phyloP scores from a whole-genome alignment of 2,329 filamentous ascomycete species.

The Botrytis deweyae region DNA sequence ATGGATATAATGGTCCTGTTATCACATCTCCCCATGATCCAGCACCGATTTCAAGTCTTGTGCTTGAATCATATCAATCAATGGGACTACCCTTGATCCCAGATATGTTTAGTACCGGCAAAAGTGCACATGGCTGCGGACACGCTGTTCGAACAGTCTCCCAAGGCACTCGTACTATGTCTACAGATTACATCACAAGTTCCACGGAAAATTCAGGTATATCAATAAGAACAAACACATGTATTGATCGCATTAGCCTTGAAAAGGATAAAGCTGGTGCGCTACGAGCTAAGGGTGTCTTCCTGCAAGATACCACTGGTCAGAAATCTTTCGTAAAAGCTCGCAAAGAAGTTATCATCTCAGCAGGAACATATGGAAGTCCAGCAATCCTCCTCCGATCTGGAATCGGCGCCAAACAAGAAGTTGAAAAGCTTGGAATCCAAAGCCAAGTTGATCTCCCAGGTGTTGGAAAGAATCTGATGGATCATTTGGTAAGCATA shows the following conservation, averaged over 20 bases:
- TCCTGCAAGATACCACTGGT: neutral
- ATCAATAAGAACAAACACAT: neutral
- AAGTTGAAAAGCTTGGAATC: conserved; percentile 48
- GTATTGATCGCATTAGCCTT: neutral
- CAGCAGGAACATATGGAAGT: conserved; percentile 51
- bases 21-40: neutral
- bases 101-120: conserved; percentile 8
- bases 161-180: neutral
- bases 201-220: neutral
- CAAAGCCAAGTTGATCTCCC: conserved; percentile 45
- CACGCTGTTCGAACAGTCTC: neutral
- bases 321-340: conserved; percentile 27
- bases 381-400: conserved; percentile 53
- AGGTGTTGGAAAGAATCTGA: conserved; percentile 52
- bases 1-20: neutral
- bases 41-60: neutral
- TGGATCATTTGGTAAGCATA: conserved; percentile 41
- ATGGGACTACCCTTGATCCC: neutral
- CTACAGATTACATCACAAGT: conserved; percentile 7
- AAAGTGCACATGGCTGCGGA: conserved; percentile 14
- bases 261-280: neutral
- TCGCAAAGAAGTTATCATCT: conserved; percentile 48
- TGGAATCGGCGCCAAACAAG: conserved; percentile 47
- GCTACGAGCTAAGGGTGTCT: neutral
- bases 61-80: conserved; percentile 9